A percentile compares a stretch with the other conserved stretches of the same genome.
Conservation (phyloP, 257 asterid genomes). For the Plantago ovata region DNA sequence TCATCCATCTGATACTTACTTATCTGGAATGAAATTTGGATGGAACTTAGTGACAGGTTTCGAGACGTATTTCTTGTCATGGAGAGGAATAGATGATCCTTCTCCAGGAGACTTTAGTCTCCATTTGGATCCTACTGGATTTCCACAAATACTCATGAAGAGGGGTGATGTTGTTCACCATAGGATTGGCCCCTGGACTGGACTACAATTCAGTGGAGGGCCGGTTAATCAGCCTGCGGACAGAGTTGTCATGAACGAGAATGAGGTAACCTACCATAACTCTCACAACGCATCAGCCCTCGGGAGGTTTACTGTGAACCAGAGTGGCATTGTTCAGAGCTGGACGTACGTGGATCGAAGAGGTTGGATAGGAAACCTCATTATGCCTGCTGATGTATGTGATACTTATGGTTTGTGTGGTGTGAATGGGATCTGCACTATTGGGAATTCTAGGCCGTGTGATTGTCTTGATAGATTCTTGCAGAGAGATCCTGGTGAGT, state of each 20-base stretch:
- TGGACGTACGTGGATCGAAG: not conserved
- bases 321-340: not conserved
- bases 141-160: not conserved
- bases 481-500: slow-evolving; percentile 18
- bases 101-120: not conserved
- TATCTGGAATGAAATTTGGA: slow-evolving; percentile 1
- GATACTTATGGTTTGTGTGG: not conserved
- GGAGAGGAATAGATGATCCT: not conserved
- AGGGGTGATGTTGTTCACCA: not conserved
- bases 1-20: not conserved
- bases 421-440: too few relatives aligned
- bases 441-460: not conserved
- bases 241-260: too few relatives aligned
- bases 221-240: too few relatives aligned
- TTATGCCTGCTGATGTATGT: not conserved
- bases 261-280: too few relatives aligned
- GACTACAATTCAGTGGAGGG: not conserved
- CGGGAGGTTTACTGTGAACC: not conserved
- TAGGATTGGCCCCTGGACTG: not conserved
- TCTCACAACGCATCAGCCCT: too few relatives aligned
- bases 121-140: not conserved
- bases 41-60: slow-evolving; percentile 11
- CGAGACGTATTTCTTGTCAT: slow-evolving; percentile 1
- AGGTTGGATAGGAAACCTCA: not conserved
- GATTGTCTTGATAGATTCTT: slow-evolving; percentile 17